phyloP scores from a whole-genome alignment of 306 rosid species.

The Myrica gale region DNA sequence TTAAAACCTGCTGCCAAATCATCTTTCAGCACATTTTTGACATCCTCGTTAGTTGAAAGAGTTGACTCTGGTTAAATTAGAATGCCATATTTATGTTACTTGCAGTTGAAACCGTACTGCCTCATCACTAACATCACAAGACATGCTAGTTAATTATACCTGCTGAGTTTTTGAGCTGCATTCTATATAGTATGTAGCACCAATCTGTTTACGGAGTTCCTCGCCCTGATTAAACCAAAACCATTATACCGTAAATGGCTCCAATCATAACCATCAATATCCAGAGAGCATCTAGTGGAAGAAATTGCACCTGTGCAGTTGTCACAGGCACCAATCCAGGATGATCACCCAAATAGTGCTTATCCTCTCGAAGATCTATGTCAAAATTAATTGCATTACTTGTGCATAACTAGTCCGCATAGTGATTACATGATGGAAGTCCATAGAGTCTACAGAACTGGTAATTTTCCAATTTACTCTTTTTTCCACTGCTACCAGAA shows the following conservation, averaged over 20 bases:
- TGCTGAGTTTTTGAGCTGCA: constrained; percentile 99
- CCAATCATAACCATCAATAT: constrained; percentile 14
- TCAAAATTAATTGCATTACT: constrained; percentile 27
- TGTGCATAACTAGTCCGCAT: constrained; percentile 20
- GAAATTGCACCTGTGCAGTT: constrained; percentile 61
- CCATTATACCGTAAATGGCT: constrained; percentile 11
- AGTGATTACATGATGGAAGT: not conserved
- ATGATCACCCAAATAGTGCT: constrained; percentile 78
- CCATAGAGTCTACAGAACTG: constrained; percentile 9
- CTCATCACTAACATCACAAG: constrained; percentile 1
- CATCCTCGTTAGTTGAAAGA: not conserved
- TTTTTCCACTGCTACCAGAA: not conserved
- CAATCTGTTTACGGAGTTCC: constrained; percentile 88
- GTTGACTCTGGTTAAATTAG: constrained; percentile 2
- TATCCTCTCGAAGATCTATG: constrained; percentile 89
- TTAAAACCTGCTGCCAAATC: not conserved
- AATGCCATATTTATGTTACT: not conserved
- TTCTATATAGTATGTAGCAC: constrained; percentile 72
- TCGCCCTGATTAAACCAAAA: constrained; percentile 64
- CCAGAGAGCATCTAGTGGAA: constrained; percentile 18
- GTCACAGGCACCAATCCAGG: constrained; percentile 87
- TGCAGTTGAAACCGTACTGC: constrained; percentile 1
- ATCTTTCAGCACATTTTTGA: not conserved
- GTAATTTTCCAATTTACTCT: not conserved
- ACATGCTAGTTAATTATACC: constrained; percentile 40